phyloP scores from a whole-genome alignment of 768 basidiomycete species.

The Psilocybe azurescens region DNA sequence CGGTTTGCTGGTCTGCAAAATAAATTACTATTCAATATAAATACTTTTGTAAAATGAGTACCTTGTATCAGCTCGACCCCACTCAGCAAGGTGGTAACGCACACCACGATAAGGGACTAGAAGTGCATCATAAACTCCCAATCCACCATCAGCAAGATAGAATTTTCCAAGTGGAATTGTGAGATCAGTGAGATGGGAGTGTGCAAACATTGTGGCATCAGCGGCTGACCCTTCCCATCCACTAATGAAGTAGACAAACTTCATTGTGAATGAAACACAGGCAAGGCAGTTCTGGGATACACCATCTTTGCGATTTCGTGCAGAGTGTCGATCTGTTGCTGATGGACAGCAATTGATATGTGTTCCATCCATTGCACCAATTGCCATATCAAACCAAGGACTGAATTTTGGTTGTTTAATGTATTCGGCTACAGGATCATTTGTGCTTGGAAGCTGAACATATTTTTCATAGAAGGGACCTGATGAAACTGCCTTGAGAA shows the following conservation, averaged over 20 bases:
- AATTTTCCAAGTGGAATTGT: slow-evolving; percentile 29
- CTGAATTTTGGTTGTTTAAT: no score
- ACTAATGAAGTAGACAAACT: no score
- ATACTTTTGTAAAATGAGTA: slow-evolving; percentile 17
- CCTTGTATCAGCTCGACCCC: slow-evolving; percentile 27
- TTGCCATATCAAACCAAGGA: no score
- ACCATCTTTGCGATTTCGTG: slow-evolving; percentile 24
- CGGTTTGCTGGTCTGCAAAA: no score
- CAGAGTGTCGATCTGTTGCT: no score
- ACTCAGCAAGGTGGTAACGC: slow-evolving; percentile 43
- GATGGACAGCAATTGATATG: no score
- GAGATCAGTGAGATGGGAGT: slow-evolving; percentile 29
- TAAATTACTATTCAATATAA: no score
- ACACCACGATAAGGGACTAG: slow-evolving; percentile 42
- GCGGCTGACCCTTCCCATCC: slow-evolving; percentile 42
- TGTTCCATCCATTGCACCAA: no score
- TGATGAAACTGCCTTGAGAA: no score
- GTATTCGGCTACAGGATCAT: no score
- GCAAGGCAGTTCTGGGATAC: slow-evolving; percentile 41
- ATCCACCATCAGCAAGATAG: slow-evolving; percentile 46
- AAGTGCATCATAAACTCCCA: slow-evolving; percentile 32
- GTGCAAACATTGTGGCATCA: slow-evolving; percentile 31
- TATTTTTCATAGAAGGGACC: no score
- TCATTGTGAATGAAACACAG: slow-evolving; percentile 35
- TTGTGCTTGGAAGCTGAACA: no score